Conservation (phyloP, 345 rosid genomes). For the Eucalyptus pauciflora region DNA sequence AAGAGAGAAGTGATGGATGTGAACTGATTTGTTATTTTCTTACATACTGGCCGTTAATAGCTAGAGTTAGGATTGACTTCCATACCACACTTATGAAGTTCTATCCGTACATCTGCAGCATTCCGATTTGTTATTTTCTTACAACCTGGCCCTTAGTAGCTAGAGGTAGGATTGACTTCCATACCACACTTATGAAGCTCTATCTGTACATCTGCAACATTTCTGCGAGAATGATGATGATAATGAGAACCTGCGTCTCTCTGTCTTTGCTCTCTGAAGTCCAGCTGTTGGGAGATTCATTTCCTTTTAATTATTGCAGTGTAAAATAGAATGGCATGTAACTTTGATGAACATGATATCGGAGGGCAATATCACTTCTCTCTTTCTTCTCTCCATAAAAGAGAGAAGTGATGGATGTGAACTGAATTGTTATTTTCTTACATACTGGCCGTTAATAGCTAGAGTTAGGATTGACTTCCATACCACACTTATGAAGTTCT, state of each 20-base stretch:
- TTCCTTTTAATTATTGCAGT: not conserved
- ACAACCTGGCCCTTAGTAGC: not conserved
- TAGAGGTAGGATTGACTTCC: not conserved
- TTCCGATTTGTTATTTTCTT: not conserved
- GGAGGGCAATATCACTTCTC: conserved; percentile 39
- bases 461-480: not conserved
- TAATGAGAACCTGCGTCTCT: not conserved
- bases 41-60: not conserved
- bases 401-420: not conserved
- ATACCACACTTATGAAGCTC: not conserved
- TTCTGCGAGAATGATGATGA: not conserved
- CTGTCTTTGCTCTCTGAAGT: not conserved
- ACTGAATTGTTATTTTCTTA: not conserved
- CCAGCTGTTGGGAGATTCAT: not conserved
- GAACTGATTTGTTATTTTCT: not conserved
- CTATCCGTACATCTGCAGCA: not conserved
- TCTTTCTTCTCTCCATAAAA: not conserved
- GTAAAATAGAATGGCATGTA: not conserved
- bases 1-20: not conserved
- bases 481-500: not conserved
- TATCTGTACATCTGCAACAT: not conserved
- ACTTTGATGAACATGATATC: not conserved
- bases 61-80: not conserved
- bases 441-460: not conserved
- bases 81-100: not conserved